phyloP scores from a whole-genome alignment of 2,329 filamentous ascomycete species.

The Pestalotiopsis sp. region DNA sequence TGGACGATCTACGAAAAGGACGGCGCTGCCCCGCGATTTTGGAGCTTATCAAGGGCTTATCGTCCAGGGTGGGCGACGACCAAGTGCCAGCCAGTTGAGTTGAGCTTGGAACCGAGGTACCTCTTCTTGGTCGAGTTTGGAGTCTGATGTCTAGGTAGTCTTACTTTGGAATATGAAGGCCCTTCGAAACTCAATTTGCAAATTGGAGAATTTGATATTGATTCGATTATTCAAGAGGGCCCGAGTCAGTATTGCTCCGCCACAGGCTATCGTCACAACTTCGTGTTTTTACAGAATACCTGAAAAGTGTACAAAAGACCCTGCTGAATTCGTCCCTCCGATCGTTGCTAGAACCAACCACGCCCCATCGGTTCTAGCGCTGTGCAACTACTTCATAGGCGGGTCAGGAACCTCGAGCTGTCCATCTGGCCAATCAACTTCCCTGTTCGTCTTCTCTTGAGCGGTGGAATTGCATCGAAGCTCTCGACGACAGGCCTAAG shows the following conservation, averaged over 20 bases:
- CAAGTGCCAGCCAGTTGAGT: not conserved
- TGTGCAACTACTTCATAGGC: not conserved
- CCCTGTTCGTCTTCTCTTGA: conserved; percentile 4
- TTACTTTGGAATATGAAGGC: too few species aligned
- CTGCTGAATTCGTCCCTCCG: not conserved
- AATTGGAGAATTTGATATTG: not conserved
- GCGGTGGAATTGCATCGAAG: conserved; percentile 11
- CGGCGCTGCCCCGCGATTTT: conserved; percentile 7
- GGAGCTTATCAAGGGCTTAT: conserved; percentile 4
- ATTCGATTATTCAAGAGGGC: too few species aligned
- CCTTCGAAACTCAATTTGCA: too few species aligned
- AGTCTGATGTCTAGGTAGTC: too few species aligned
- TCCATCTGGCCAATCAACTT: conserved; percentile 1
- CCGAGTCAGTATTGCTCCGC: too few species aligned
- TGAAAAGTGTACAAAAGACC: not conserved
- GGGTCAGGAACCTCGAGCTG: not conserved
- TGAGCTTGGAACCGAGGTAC: not conserved
- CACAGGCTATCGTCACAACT: too few species aligned
- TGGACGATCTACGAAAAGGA: not conserved
- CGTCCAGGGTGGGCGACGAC: conserved; percentile 7
- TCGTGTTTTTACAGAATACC: too few species aligned
- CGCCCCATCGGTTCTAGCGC: not conserved
- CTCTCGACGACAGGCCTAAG: conserved; percentile 3
- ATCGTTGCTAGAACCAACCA: not conserved
- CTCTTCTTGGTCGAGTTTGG: not conserved